Conservation (phyloP, 495 filamentous ascomycete species). For the Neurospora tetrasperma region DNA sequence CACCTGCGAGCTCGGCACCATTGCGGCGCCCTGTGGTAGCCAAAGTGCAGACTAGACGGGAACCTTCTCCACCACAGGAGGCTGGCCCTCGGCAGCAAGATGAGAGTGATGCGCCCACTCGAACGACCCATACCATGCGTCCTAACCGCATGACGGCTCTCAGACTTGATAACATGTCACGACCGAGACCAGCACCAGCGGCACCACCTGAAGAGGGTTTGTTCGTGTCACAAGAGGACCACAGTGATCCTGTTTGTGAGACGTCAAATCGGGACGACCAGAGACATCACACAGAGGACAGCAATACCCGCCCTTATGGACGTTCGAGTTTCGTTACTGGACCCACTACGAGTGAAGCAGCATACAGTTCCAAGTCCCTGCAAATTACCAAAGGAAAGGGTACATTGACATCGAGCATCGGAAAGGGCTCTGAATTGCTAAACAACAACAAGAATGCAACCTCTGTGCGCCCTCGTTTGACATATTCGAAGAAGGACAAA, state of each 20-base stretch:
- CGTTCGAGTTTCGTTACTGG: neutral
- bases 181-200: neutral
- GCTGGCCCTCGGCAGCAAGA: neutral
- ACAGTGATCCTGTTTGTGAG: neutral
- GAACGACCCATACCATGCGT: neutral
- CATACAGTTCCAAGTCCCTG: neutral
- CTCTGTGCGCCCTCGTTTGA: neutral
- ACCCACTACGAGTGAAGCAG: neutral
- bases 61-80: slow-evolving; percentile 6
- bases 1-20: slow-evolving; percentile 27
- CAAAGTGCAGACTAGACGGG: neutral
- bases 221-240: neutral
- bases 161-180: neutral
- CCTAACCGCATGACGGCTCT: neutral
- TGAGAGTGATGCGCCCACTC: neutral
- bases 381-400: neutral
- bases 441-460: neutral
- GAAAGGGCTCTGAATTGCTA: neutral
- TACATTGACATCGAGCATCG: neutral
- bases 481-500: neutral
- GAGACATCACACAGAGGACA: neutral
- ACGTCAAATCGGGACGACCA: neutral
- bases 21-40: slow-evolving; percentile 10
- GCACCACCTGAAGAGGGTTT: neutral
- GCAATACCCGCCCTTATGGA: neutral